phyloP scores from a whole-genome alignment of 345 rosid species.

The Eucalyptus regnans region DNA sequence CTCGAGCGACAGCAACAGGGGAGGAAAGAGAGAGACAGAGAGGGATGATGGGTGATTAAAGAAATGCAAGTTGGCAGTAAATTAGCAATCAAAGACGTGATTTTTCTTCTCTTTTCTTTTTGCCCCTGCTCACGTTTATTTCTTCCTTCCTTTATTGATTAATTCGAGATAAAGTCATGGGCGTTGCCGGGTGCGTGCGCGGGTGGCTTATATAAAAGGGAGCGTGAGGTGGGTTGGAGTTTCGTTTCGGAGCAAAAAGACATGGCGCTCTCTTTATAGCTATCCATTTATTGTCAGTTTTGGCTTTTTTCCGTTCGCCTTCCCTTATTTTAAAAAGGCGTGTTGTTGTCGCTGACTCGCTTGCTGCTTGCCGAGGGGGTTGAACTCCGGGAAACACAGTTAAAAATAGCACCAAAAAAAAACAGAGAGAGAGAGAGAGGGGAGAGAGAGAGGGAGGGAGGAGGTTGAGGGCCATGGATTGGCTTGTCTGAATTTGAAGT shows the following conservation, averaged over 20 bases:
- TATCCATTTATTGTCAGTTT: slow-evolving; percentile 37
- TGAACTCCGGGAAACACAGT: background rate
- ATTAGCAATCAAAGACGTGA: background rate
- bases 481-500: slow-evolving; percentile 5
- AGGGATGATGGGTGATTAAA: background rate
- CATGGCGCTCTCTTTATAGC: slow-evolving; percentile 32
- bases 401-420: background rate
- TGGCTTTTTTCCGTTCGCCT: background rate
- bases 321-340: background rate
- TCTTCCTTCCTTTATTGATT: rapidly evolving
- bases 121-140: background rate
- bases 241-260: slow-evolving; percentile 20
- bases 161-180: background rate
- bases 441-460: background rate
- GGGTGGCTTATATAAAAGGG: background rate
- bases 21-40: background rate
- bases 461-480: slow-evolving; percentile 4
- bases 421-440: background rate
- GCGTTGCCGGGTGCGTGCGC: background rate
- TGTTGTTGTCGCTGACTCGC: background rate
- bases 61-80: background rate
- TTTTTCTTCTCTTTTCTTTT: background rate
- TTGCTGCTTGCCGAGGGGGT: background rate
- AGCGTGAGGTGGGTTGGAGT: background rate
- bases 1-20: background rate